Evolutionary conservation across 441 rosid species (phyloP).

Genomic region (Breynia disticha): DNA sequence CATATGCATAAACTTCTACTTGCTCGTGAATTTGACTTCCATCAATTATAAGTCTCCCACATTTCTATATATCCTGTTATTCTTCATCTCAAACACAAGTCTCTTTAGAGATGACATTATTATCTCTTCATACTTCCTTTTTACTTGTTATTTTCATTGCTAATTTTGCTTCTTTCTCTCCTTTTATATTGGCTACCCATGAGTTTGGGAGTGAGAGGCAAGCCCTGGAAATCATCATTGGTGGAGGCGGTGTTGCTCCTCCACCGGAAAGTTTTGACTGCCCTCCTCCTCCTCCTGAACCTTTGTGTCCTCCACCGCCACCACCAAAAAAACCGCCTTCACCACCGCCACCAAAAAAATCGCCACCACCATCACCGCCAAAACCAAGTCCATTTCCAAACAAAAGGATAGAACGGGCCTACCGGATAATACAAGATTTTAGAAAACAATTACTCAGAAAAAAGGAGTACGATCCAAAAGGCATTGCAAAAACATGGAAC

Average conservation of each 20-base stretch:
- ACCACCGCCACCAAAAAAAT: background rate
- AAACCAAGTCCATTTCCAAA: background rate
- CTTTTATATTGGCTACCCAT: conserved; percentile 2
- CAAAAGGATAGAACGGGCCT: background rate
- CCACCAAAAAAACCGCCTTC: background rate
- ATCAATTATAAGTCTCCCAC: conserved; percentile 5
- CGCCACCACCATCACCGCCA: fast-evolving
- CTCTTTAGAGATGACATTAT: conserved; percentile 8
- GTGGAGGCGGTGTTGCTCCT: conserved; percentile 15
- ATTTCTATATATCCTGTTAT: background rate
- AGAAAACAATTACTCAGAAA: background rate
- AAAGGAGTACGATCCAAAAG: background rate
- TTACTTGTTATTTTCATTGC: conserved; percentile 11
- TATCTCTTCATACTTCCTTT: conserved; percentile 7
- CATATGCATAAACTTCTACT: background rate
- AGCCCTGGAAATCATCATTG: conserved; percentile 21
- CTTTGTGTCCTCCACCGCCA: background rate
- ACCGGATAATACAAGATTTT: conserved; percentile 10
- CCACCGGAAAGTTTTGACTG: too few species aligned
- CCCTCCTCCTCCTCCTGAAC: background rate
- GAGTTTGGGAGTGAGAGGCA: conserved; percentile 9
- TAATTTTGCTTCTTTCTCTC: background rate
- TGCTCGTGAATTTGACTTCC: conserved; percentile 11
- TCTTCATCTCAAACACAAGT: too few species aligned
- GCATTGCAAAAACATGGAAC: conserved; percentile 14